Evolutionary conservation across 257 asterid genomes (phyloP), one percentile per base, ranked within the genome.

Genomic region (Capsicum pubescens): DNA sequence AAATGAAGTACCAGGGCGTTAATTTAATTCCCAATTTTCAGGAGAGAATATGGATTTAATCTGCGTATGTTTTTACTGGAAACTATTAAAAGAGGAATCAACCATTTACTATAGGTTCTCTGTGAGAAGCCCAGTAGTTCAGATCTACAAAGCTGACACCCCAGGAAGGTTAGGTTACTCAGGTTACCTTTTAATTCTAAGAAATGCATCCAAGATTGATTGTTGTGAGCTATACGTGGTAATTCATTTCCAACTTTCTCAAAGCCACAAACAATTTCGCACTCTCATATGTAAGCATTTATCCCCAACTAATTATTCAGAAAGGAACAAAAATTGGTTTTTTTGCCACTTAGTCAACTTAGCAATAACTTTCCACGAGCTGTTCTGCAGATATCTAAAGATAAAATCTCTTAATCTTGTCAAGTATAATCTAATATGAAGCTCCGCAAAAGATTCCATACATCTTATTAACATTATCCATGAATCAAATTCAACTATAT

Each of bases 231-330:
- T 69, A 69, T 69, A 69, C 32, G 39, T 69, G 54, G 54, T 69
- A 69, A 69, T 52, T 52, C 81, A 54, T 14, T 26, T 52, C 64
- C 81, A 54, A 54, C 48, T 76, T 76, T 26, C 81, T 76, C 81
- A 54, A 76, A 76, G 64, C 48, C 64, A 76, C 63, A 50, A 14
- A 76, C 48, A 52, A 26, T 15, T 52, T 76, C 52, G 64, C 61
- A 54, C 42, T 54, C 64, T 76, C 26, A 26, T 21, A 52, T 54
- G 1, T 76, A 76, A 76, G 63, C 59, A 32, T 14, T 52, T 32
- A 52, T 76, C 17, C n/a, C 63, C 44, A 76, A 71, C 17, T 71
- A 71, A 71, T 71, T 71, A 71, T 71, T 71, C 79, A 44, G 57
- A n/a, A 70, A 71, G 9, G 57, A 44, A n/a, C 57, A 6, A 42